Percentiles rank a stretch among this genome's conserved stretches.
Evolutionary conservation across 1,284 basidiomycete species (phyloP).

Genomic region (Rhodotorula sp.): DNA sequence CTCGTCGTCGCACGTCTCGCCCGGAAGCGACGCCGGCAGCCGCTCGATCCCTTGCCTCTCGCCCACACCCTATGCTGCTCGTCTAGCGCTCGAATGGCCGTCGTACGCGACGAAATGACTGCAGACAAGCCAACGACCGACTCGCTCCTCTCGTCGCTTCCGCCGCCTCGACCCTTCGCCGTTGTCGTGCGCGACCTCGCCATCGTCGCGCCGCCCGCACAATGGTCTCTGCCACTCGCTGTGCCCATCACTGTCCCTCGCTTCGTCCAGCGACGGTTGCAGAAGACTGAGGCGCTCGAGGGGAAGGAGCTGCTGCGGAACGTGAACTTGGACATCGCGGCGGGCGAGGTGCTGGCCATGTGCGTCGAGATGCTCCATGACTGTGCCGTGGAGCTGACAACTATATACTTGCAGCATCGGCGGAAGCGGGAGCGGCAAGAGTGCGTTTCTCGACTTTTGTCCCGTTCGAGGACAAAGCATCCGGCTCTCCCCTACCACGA

Average conservation of each 20-base stretch:
- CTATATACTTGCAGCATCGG: constrained; percentile 11
- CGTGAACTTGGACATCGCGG: constrained; percentile 16
- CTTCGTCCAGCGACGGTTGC: background rate
- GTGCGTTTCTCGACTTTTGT: background rate
- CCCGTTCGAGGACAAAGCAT: too few relatives aligned
- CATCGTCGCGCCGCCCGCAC: constrained; percentile 20
- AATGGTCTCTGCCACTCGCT: constrained; percentile 25
- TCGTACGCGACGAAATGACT: background rate
- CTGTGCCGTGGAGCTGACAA: background rate
- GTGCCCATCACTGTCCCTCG: constrained; percentile 32
- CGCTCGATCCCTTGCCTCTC: background rate
- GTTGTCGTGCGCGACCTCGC: constrained; percentile 10
- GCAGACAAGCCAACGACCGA: background rate
- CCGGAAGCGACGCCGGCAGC: background rate
- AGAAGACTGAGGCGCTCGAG: background rate
- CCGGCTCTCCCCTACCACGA: too few relatives aligned
- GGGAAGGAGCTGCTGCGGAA: constrained; percentile 20
- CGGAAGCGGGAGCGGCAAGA: constrained; percentile 30
- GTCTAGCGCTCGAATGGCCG: too few relatives aligned
- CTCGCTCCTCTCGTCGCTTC: constrained; percentile 14
- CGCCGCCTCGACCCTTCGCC: constrained; percentile 1
- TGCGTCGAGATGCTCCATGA: background rate
- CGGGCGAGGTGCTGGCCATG: constrained; percentile 39
- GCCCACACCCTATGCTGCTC: too few relatives aligned
- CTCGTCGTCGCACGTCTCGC: background rate